Base-by-base conservation (phyloP, 495 filamentous ascomycete genomes). In the Copromyces sp. region DNA sequence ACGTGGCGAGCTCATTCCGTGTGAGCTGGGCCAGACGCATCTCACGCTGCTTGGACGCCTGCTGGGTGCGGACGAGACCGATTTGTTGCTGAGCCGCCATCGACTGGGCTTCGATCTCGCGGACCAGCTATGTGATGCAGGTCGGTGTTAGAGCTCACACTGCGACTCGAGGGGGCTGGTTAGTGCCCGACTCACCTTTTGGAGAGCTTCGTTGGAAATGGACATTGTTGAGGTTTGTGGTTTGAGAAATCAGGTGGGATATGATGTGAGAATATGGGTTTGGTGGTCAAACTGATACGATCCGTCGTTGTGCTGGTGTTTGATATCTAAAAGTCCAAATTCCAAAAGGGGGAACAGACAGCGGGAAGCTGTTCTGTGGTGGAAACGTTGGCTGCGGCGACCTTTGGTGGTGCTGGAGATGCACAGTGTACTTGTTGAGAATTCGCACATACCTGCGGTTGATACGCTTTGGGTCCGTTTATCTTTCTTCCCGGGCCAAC, bases 21-120 rank as follows among this genome's bases (percentile, higher is more conserved):
- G 95, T 98, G 72, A 98, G 85, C 82, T 97, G 92, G 38, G 95
- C 87, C 82, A 97, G 90, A 24, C 95, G 92, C 74, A 92, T 89
- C 78, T 98, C 94, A 68, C 94, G 90, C 79, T 95, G 92, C 83
- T 97, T 97, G 73, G 87, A 86, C 3, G 92, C 88, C 73, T 97
- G 90, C 81, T 97, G 94, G 9, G 92, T 88, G 78, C 92, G 92
- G 73, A 95, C 94, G 73, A 97, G 86, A 75, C 88, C 88, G 78
- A 98, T 94, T 77, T 98, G 94, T 80, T 97, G 95, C 80, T 97
- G 94, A 32, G 96, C 92, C 71, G 89, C 88, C 35, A 93, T 84
- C 4, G 94, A 94, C 77, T 94, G 93, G 70, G 91, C 88, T 81
- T 98, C 95, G 76, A 99, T 97, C 81, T 98, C 95, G 82, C 92